Base-by-base conservation (phyloP, 2,329 filamentous ascomycete species). In the Botrytis elliptica region DNA sequence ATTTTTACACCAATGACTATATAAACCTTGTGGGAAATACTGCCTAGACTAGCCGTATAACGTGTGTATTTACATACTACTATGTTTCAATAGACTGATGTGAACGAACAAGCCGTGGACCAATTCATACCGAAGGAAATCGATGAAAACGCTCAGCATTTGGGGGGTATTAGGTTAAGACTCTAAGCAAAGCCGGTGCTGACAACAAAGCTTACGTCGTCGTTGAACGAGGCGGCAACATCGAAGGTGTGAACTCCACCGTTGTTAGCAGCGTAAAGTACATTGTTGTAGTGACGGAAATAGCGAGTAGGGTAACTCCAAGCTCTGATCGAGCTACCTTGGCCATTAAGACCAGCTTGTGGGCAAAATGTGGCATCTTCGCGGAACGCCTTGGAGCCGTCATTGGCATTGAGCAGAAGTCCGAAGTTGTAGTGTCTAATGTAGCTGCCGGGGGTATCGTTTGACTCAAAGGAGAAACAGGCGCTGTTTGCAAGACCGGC, bases 331-430 rank as follows among this genome's bases (percentile, higher is more conserved):
- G 88, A 85, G 75, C 75, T 85, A 10, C 86, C 88, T 62, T 84
- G 78, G 7, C 87, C 86, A 75, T 80, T 87, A 36, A 91, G 81
- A 0, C 85, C 86, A 0, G 84, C 74, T 79, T 86, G 84, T 0
- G 88, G 83, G 78, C 89, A 91, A 81, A 91, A 91, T 0, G 89
- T 91, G 12, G 89, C 88, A 66, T 91, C 89, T 76, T 91, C 88
- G 6, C 81, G 55, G 81, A 91, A 90, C 70, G 83, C 81, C 83
- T 90, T 89, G 72, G 83, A 83, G 71, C 85, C 85, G 75, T 91
- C 89, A 75, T 86, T 85, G 73, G 85, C 83, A 60, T 83, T 80
- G 64, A 91, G 76, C 49, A 80, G 65, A 0, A 91, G 85, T 42
- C 36, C 83, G 70, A 89, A 91, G 80, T 86, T 78, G 75, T 80